Conservation (phyloP, 1,139 yeast species). For the Zygoascus hellenicus region DNA sequence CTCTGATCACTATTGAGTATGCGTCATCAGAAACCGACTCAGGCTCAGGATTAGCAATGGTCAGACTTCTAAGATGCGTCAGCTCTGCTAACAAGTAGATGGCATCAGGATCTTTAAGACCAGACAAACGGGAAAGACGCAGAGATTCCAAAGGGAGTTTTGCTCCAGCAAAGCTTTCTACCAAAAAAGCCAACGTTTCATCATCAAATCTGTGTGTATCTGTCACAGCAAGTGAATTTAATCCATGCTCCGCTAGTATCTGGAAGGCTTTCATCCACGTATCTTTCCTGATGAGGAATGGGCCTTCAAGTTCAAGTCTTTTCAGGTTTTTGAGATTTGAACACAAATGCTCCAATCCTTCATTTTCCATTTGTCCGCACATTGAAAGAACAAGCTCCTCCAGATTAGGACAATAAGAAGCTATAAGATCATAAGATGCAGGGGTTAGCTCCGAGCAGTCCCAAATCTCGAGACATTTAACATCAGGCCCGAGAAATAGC, state of each 20-base stretch:
- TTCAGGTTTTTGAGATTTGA: slow-evolving; percentile 51
- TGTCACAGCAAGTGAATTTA: slow-evolving; percentile 46
- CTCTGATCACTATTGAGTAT: slow-evolving; percentile 56
- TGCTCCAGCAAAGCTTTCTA: slow-evolving; percentile 45
- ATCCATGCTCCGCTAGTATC: slow-evolving; percentile 42
- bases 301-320: slow-evolving; percentile 67
- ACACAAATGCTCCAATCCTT: slow-evolving; percentile 57
- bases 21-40: slow-evolving; percentile 63
- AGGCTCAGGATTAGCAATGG: slow-evolving; percentile 57
- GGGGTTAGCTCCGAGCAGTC: slow-evolving; percentile 80
- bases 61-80: slow-evolving; percentile 48
- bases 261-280: slow-evolving; percentile 75
- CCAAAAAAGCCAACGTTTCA: slow-evolving; percentile 55
- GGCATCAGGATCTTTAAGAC: slow-evolving; percentile 55
- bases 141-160: slow-evolving; percentile 42
- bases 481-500: slow-evolving; percentile 60
- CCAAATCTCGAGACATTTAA: slow-evolving; percentile 66
- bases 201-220: slow-evolving; percentile 81
- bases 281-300: slow-evolving; percentile 69
- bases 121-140: slow-evolving; percentile 64
- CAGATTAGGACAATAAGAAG: slow-evolving; percentile 72
- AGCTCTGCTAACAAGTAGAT: slow-evolving; percentile 62
- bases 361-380: slow-evolving; percentile 91
- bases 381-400: slow-evolving; percentile 63
- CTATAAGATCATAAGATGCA: slow-evolving; percentile 62